Base-by-base conservation (phyloP, 139 green algal species). In the Haematococcus lacustris region DNA sequence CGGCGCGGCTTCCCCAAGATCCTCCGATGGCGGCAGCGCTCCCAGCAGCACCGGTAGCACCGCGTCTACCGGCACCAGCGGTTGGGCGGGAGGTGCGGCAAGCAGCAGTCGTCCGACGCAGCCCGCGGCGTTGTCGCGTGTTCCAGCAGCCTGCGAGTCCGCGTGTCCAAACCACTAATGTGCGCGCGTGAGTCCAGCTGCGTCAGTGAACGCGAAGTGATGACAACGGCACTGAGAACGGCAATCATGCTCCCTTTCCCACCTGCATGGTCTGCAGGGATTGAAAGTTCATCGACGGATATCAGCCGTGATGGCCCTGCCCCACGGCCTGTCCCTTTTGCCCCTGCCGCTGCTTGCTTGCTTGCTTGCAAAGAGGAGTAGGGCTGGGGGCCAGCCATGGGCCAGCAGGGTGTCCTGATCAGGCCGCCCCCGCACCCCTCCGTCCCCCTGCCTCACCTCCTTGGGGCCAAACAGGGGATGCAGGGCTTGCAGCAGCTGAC, bases 41-140 rank as follows among this genome's bases (percentile, higher is more conserved):
- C 6, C 2, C n/a, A 32, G 39, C 28, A 50, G 38, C 4, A 25
- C 41, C 4, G 67, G 67, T 13, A 72, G 43, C 30, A 72, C 67
- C 5, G 67, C 67, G 4, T 61, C 67, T 47, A 72, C 30, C 7
- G 67, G 67, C 33, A 72, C 67, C n/a, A 72, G 7, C 30, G 67
- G 41, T 17, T 30, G 7, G 3, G 13, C 67, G 30, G 47, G 23
- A 3, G 40, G 25, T 6, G 74, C 51, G 1, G 73, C 66, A 28
- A 75, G 28, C 28, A 92, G 60, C 61, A 93, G 83, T 1, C 89
- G 77, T 0, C 71, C 85, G 4, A 93, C 87, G 43, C 87, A 88
- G 35, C 87, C 86, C 1, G 74, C 75, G 25, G 86, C 89, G 69
- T 94, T 94, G 82, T 94, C 89, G 1, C 82, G 82, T 26, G 83